Base-by-base conservation (phyloP, 2,329 filamentous ascomycete species). In the Aspergillus vadensis region DNA sequence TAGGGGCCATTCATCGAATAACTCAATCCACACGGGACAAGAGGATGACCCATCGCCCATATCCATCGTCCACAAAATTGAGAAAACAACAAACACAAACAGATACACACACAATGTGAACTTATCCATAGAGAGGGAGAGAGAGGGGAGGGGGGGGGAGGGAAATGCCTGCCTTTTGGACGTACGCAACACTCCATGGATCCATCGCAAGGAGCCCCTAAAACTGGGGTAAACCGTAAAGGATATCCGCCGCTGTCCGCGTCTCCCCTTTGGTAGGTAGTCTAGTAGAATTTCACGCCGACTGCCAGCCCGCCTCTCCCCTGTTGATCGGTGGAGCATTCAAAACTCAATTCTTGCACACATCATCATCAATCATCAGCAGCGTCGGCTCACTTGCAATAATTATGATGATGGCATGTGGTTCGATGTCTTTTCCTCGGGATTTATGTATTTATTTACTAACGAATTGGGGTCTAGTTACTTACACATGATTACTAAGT, bases 241-340 rank as follows among this genome's bases (percentile, higher is more conserved):
- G 25, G n/a, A 39, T 30, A 7, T 23, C 14, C 7, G 21, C 25
- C 25, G 25, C 25, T 27, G 27, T 30, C 49, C n/a, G 50, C 21
- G 32, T 21, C 7, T 7, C 32, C 32, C 25, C 25, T 17, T 38
- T 14, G 32, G 32, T 32, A 27, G 21, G 21, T 23, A 23, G 21
- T 23, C 21, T 23, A 23, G 50, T 53, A 19, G 51, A n/a, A 21
- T 39, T 23, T 53, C 32, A 9, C 25, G 25, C 32, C 57, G 41
- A 57, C 50, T 51, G 36, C 12, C 51, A 27, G 51, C 19, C 30
- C 55, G 49, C 38, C 39, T 19, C 62, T 63, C 65, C 61, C 61
- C 63, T 67, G 64, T 65, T 65, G 64, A 66, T 66, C 64, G 61
- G 64, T 65, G 65, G 65, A 66, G 61, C 12, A 12, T 0, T 12